Conservation (phyloP, 176 grass and related monocot genomes). For the Neostapfia colusana region DNA sequence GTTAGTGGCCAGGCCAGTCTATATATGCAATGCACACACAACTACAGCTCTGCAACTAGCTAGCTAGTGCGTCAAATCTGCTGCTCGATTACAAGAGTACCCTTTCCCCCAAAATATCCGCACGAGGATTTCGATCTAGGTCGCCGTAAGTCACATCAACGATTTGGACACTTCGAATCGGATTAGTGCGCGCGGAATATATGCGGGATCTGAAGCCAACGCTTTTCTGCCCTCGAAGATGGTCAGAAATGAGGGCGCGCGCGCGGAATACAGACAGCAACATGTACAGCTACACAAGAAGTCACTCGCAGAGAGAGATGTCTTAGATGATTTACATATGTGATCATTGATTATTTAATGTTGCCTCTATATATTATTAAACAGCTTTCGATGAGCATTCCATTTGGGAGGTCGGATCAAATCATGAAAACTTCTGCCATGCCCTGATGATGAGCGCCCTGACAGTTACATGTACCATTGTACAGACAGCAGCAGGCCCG, state of each 20-base stretch:
- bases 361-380: too few relatives aligned
- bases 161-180: not conserved
- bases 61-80: not conserved
- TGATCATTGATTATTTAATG: not conserved
- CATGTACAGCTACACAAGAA: not conserved
- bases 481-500: slow-evolving; percentile 25
- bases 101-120: not conserved
- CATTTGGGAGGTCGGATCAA: slow-evolving; percentile 29
- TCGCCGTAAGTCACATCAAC: slow-evolving; percentile 24
- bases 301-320: not conserved
- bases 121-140: slow-evolving; percentile 26
- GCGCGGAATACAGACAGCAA: slow-evolving; percentile 16
- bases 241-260: slow-evolving; percentile 20
- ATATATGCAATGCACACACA: not conserved
- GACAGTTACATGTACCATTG: slow-evolving; percentile 19
- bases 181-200: not conserved
- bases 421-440: slow-evolving; percentile 41
- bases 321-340: not conserved
- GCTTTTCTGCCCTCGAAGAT: not conserved
- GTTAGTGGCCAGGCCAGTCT: not conserved
- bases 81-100: not conserved
- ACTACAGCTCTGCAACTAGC: not conserved
- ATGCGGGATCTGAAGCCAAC: slow-evolving; percentile 12
- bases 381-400: not conserved
- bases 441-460: not conserved